Percentiles rank a stretch among this genome's conserved stretches.
These are phyloP conservation scores for Citrus inodora DNA, from an alignment of 345 rosid species.

Conservation along the genomic window DNA sequence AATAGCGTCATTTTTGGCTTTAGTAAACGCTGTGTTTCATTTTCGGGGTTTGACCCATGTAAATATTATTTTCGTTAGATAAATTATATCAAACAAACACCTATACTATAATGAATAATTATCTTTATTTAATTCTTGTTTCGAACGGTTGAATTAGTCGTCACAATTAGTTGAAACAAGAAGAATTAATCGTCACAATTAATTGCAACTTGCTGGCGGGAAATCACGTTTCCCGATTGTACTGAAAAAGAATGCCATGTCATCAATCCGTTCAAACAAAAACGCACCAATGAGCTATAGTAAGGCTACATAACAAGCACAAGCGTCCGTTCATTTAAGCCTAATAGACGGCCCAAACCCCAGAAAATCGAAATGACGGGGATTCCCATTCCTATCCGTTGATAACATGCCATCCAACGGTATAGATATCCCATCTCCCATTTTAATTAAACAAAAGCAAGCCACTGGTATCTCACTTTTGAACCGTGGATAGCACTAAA, in stretches of 20 bases:
- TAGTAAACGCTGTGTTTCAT: too few species aligned
- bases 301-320: too few species aligned
- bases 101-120: too few species aligned
- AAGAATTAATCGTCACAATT: too few species aligned
- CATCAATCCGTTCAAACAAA: neutral
- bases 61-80: too few species aligned
- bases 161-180: too few species aligned
- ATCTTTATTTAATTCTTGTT: too few species aligned
- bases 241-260: neutral
- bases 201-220: neutral
- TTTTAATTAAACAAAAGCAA: neutral
- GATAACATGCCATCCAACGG: conserved; percentile 3
- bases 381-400: neutral
- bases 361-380: neutral
- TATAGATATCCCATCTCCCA: neutral
- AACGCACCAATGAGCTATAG: neutral
- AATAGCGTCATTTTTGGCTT: fast-evolving
- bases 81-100: too few species aligned
- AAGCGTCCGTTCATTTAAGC: neutral
- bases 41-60: too few species aligned
- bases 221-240: neutral
- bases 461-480: conserved; percentile 1
- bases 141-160: too few species aligned
- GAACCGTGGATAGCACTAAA: neutral
- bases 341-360: neutral